Conservation (phyloP, 2,329 filamentous ascomycete genomes). For the Penicillium sp. region DNA sequence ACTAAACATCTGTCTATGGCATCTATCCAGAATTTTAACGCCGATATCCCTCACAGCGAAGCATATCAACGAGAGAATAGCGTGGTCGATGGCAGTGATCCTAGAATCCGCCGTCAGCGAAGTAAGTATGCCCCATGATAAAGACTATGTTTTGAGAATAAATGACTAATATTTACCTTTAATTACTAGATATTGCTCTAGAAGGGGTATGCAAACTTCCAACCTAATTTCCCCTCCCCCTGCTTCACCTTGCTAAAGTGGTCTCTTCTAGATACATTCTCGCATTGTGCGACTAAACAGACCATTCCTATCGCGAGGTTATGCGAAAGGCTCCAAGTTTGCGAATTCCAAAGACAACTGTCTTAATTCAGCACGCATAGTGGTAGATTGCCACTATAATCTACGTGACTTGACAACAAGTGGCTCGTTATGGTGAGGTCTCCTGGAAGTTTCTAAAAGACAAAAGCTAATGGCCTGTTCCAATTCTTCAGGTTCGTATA, state of each 20-base stretch:
- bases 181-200: not conserved
- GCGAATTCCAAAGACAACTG: not conserved
- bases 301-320: not conserved
- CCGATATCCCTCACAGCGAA: not conserved
- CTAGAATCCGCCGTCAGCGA: not conserved
- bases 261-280: not conserved
- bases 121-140: not conserved
- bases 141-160: not conserved
- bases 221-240: too few relatives aligned
- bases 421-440: not conserved
- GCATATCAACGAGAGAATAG: not conserved
- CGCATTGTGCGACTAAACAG: not conserved
- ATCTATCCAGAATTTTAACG: not conserved
- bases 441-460: not conserved
- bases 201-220: not conserved
- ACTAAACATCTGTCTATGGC: not conserved
- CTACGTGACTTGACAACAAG: not conserved
- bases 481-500: not conserved
- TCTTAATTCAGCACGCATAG: not conserved
- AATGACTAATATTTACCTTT: not conserved
- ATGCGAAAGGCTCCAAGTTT: not conserved
- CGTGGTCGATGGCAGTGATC: not conserved
- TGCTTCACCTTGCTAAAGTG: not conserved
- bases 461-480: not conserved
- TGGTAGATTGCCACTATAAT: constrained; percentile 1